A percentile compares a stretch with the other conserved stretches of the same genome.
Conservation (phyloP, 306 rosid species). For the Pterocarpus macrocarpus region DNA sequence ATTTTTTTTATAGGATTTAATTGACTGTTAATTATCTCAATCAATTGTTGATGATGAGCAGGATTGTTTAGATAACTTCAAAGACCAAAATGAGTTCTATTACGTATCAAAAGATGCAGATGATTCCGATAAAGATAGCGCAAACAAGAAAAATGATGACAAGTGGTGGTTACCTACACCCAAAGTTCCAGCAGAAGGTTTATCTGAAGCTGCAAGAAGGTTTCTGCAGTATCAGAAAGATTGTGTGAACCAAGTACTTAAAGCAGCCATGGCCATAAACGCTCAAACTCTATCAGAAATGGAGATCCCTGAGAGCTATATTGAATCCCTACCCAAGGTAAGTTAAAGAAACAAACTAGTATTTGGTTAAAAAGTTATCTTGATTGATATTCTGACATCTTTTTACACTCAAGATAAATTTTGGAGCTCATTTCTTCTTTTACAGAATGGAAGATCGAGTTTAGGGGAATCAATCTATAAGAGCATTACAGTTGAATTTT, state of each 20-base stretch:
- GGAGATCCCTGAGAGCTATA: conserved; percentile 95
- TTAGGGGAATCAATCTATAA: conserved; percentile 85
- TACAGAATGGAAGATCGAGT: conserved; percentile 96
- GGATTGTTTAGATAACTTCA: conserved; percentile 91
- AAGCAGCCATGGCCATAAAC: conserved; percentile 99
- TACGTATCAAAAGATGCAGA: conserved; percentile 76
- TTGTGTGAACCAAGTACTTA: conserved; percentile 96
- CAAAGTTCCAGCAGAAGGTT: conserved; percentile 81
- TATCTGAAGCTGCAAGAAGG: conserved; percentile 83
- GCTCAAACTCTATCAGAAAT: conserved; percentile 93
- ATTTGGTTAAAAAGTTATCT: neutral
- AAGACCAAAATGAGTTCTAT: conserved; percentile 77
- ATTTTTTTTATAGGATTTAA: conserved; percentile 2
- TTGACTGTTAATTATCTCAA: conserved; percentile 28
- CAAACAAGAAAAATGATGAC: conserved; percentile 70
- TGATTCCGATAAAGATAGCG: conserved; percentile 60
- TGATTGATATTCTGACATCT: neutral
- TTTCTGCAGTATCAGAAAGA: conserved; percentile 95
- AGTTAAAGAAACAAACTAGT: neutral
- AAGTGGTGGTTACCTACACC: conserved; percentile 99
- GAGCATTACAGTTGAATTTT: conserved; percentile 83
- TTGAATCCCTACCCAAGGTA: conserved; percentile 95
- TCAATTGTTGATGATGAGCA: conserved; percentile 49
- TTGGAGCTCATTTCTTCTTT: neutral
- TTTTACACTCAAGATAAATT: neutral